Base-by-base conservation (phyloP, 2,329 filamentous ascomycete genomes). In the Cyclaneusma minus region DNA sequence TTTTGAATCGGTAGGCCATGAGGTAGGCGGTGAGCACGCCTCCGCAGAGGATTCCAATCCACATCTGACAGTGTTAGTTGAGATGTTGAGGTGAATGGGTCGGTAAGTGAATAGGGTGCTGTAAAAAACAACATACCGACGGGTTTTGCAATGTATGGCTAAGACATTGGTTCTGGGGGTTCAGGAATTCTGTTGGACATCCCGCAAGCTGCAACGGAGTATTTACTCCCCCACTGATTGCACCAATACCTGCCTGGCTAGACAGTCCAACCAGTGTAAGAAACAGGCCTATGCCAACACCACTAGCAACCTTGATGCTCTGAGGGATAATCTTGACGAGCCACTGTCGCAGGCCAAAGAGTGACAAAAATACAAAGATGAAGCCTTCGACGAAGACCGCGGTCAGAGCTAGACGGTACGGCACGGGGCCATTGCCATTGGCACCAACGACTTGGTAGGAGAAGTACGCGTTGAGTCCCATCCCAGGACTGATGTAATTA, bases 31-130 rank as follows among this genome's bases (percentile, higher is more conserved):
- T 87, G 19, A 91, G 50, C 23, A 92, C 60, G 17, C 82, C 81
- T 9, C 84, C 81, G 28, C 75, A 70, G 44, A 83, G 74, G 36
- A 92, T 76, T 7, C 80, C 84, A 28, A 91, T 68, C 84, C 84
- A 93, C 62, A 91, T 57, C 68, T 73, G 32, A 15, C 22, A 38
- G 29, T 16, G 32, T 15, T 18, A 11, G 4, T 3, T 1, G 5
- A 10, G 9, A n/a, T n/a, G n/a, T n/a, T n/a, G n/a, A n/a, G n/a
- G n/a, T n/a, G n/a, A n/a, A n/a, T n/a, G n/a, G n/a, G n/a, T n/a
- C n/a, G n/a, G n/a, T n/a, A n/a, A n/a, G n/a, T n/a, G n/a, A 7
- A 9, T 11, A 7, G 22, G 3, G 12, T 7, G 16, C 6, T 14
- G 13, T 14, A 17, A 12, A 16, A 12, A 12, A 8, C 6, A 8